Base-by-base conservation (phyloP, 2,329 filamentous ascomycete species). In the Venturia oleaginea region DNA sequence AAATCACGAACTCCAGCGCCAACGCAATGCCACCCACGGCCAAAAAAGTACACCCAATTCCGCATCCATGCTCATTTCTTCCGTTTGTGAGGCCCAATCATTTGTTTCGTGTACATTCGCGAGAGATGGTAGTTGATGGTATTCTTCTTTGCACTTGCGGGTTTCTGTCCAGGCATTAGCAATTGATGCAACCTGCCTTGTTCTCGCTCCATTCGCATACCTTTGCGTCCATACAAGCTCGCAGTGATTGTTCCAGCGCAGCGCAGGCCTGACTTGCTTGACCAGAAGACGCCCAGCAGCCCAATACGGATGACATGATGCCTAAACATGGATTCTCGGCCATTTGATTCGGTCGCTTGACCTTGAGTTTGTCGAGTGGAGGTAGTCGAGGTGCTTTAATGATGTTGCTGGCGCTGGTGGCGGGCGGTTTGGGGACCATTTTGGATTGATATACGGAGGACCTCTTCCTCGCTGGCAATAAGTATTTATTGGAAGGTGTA, bases 71-170 rank as follows among this genome's bases (percentile, higher is more conserved):
- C 51, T 57, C 51, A 46, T 62, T 59, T 43, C 37, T 65, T 65
- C 59, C 46, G 27, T 43, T 92, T 84, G 83, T 86, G 79, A 68
- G 86, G 83, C 72, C 88, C 83, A 78, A 87, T 84, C 80, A 95
- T 80, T n/a, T 51, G 46, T 74, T 87, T 85, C 17, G 86, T 85
- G 71, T 88, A 89, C 79, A 90, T 84, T 71, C 94, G 85, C 69
- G 84, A 84, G 54, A 97, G 80, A 75, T 97, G 92, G 81, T 92
- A 92, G 79, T 97, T 97, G 84, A 97, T 92, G 68, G 84, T 86
- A 75, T 86, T 93, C 79, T 87, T 91, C 74, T 85, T 84, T 68
- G 77, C 75, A 64, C 78, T 76, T 68, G 76, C 76, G 59, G 82
- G 76, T 81, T 81, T 84, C 85, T 27, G 63, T 30, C 59, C 62